Conservation (phyloP, 1,284 basidiomycete species). For the Lignosus rhinocerotis region DNA sequence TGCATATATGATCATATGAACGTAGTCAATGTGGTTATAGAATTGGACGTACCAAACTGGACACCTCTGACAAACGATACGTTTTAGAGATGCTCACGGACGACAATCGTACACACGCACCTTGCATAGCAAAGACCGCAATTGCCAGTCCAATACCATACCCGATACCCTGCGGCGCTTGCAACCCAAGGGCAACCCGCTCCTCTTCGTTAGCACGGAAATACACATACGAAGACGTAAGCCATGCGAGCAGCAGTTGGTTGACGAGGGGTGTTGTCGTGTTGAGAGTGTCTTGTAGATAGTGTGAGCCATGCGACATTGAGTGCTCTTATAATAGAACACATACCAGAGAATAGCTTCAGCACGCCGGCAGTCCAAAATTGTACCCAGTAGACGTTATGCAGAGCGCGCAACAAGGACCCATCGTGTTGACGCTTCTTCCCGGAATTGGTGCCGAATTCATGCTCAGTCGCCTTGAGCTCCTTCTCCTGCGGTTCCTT, state of each 20-base stretch:
- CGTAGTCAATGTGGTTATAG: background rate
- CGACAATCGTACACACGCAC: constrained; percentile 25
- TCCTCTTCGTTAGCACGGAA: constrained; percentile 40
- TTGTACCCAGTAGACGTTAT: constrained; percentile 52
- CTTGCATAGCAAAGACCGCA: constrained; percentile 72
- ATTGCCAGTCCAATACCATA: constrained; percentile 61
- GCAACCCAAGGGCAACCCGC: constrained; percentile 33
- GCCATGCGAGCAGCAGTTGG: constrained; percentile 64
- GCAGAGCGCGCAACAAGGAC: constrained; percentile 60
- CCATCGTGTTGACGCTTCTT: constrained; percentile 46
- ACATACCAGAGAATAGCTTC: constrained; percentile 53
- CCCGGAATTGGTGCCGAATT: background rate
- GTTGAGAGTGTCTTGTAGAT: constrained; percentile 50
- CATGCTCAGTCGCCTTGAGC: constrained; percentile 5
- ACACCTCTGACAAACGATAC: constrained; percentile 37
- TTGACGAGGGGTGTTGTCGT: constrained; percentile 65
- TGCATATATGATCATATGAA: constrained; percentile 15
- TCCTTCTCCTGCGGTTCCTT: constrained; percentile 13
- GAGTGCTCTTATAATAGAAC: background rate
- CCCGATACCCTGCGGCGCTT: constrained; percentile 50
- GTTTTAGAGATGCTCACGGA: background rate
- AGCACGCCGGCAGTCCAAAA: constrained; percentile 59
- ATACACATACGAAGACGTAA: constrained; percentile 53
- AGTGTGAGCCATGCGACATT: background rate
- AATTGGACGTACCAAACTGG: constrained; percentile 45